Base-by-base conservation (phyloP, 2,329 filamentous ascomycete species). In the Colletotrichum tanaceti region DNA sequence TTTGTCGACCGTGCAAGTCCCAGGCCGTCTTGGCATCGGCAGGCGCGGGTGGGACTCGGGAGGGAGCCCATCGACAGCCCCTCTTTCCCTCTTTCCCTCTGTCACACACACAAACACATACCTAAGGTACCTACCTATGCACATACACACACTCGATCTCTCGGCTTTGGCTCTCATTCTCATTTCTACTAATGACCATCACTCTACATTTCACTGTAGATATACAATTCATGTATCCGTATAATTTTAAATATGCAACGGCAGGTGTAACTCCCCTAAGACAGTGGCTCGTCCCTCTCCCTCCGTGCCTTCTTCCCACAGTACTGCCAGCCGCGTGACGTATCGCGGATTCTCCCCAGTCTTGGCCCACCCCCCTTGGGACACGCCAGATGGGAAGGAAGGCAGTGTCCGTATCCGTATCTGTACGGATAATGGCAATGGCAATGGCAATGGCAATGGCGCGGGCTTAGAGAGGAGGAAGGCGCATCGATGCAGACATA, bases 1-100 rank as follows among this genome's bases (percentile, higher is more conserved):
- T 16, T 46, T 18, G 24, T 22, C 24, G 46, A 32, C 55, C 55
- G 41, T 35, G 41, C 55, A 58, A n/a, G 55, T 58, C 55, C 38
- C 55, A 58, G 44, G 9, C 55, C 43, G 55, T 58, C 55, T 58
- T 58, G 55, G 55, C 55, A 58, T 47, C 55, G 55, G 55, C 55
- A 58, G 47, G 38, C 58, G 38, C 46, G 35, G 35, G 24, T 52
- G 38, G 20, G n/a, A n/a, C n/a, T n/a, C n/a, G n/a, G n/a, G 54
- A 41, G 22, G 18, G 20, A 38, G 14, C 35, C n/a, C 24, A 9
- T 18, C 28, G 18, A n/a, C 52, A 54, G 43, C 43, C 11, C 43
- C n/a, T n/a, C n/a, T n/a, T n/a, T n/a, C n/a, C 5, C 24, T 11
- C 47, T n/a, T 9, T 50, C 24, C 9, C 24, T 9, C 6, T 18